A percentile compares a stretch with the other conserved stretches of the same genome.
Conservation (phyloP, 2,329 filamentous ascomycete genomes). For the Trichophyton equinum region DNA sequence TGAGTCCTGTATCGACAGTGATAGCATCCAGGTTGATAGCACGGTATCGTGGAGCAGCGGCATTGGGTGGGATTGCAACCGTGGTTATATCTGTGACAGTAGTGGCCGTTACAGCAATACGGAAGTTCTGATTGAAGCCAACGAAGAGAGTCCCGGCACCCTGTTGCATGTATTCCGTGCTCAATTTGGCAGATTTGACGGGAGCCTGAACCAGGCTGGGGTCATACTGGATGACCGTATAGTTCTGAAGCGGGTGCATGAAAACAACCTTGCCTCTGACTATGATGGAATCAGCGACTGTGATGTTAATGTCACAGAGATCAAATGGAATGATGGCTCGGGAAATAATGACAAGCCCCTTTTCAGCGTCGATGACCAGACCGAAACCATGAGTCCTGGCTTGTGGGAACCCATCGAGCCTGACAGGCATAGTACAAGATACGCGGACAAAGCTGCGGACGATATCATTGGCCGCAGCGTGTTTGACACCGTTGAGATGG, state of each 20-base stretch:
- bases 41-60: constrained; percentile 78
- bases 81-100: constrained; percentile 95
- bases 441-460: constrained; percentile 92
- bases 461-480: constrained; percentile 82
- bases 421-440: constrained; percentile 83
- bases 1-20: constrained; percentile 86
- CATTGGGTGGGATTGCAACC: constrained; percentile 89
- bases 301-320: constrained; percentile 89
- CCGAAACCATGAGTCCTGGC: constrained; percentile 92
- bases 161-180: constrained; percentile 71
- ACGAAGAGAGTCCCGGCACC: constrained; percentile 92
- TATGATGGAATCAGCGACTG: constrained; percentile 91
- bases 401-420: constrained; percentile 94
- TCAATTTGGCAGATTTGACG: constrained; percentile 76
- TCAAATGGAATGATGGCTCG: constrained; percentile 91
- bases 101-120: constrained; percentile 86
- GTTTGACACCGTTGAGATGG: constrained; percentile 73
- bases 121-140: constrained; percentile 92
- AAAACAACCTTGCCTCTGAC: constrained; percentile 91
- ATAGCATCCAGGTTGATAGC: constrained; percentile 95
- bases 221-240: constrained; percentile 90
- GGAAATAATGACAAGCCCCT: constrained; percentile 88
- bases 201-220: constrained; percentile 85
- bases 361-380: constrained; percentile 90
- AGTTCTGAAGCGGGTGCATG: constrained; percentile 92